Percentiles rank a stretch among this genome's conserved stretches.
Evolutionary conservation across 208 protist genomes (phyloP).

Genomic region (Phytomonas sp.): DNA sequence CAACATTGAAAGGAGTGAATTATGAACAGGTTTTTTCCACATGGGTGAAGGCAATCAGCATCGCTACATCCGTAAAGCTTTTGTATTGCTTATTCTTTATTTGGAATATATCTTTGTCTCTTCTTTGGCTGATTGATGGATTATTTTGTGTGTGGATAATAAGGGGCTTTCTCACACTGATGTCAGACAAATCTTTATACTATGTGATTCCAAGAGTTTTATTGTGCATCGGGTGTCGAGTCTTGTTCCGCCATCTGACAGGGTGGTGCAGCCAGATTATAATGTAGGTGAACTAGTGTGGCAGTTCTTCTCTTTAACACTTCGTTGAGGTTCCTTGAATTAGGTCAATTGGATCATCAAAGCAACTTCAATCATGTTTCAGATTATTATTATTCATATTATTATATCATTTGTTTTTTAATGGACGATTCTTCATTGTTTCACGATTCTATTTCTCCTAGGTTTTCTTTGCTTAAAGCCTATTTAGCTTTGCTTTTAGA

Average conservation of each 20-base stretch:
- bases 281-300: not conserved
- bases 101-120: constrained; percentile 54
- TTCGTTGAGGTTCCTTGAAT: constrained; percentile 6
- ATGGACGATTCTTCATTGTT: not conserved
- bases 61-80: constrained; percentile 52
- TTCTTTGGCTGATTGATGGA: constrained; percentile 61
- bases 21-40: constrained; percentile 29
- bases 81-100: constrained; percentile 68
- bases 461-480: constrained; percentile 3
- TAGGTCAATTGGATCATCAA: not conserved
- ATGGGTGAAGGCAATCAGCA: constrained; percentile 46
- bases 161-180: constrained; percentile 35
- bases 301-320: not conserved
- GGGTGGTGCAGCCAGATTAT: not conserved
- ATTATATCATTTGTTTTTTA: constrained; percentile 1
- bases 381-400: constrained; percentile 6
- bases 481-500: not conserved
- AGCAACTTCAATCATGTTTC: constrained; percentile 8
- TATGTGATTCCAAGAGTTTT: constrained; percentile 2
- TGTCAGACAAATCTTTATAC: constrained; percentile 17
- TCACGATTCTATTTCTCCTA: constrained; percentile 5
- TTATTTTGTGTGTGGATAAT: constrained; percentile 60
- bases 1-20: constrained; percentile 14
- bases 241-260: not conserved
- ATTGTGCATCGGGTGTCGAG: constrained; percentile 8